phyloP scores from a whole-genome alignment of 2,329 filamentous ascomycete species.

The Volutella citrinella region DNA sequence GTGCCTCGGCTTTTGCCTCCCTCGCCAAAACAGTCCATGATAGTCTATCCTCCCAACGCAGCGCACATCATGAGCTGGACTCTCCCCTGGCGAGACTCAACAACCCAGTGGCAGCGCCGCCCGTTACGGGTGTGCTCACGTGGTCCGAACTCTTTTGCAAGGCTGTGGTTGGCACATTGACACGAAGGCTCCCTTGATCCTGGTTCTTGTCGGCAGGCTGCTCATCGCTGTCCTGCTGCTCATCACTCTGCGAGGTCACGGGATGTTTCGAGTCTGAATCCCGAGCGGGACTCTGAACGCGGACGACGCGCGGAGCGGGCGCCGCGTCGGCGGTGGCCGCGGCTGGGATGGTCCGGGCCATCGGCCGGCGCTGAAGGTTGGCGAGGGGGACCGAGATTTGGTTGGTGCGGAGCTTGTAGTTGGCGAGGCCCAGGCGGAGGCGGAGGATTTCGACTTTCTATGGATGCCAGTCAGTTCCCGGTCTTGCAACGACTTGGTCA shows the following conservation, averaged over 20 bases:
- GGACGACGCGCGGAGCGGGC: constrained; percentile 18
- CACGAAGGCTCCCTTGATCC: constrained; percentile 34
- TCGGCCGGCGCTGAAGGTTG: constrained; percentile 45
- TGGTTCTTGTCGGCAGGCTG: constrained; percentile 20
- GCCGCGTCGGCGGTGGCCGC: constrained; percentile 5
- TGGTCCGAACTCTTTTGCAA: too few species aligned
- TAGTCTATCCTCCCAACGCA: too few species aligned
- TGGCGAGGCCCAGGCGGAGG: constrained; percentile 66
- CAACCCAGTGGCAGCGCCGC: constrained; percentile 50
- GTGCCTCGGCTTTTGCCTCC: too few species aligned
- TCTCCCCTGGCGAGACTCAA: constrained; percentile 41
- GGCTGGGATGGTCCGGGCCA: constrained; percentile 13
- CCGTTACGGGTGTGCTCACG: constrained; percentile 47
- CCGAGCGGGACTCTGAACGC: constrained; percentile 21
- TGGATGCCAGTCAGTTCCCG: constrained; percentile 9
- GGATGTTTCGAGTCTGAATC: constrained; percentile 3
- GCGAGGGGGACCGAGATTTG: constrained; percentile 66
- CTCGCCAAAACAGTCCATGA: too few species aligned
- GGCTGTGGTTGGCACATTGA: too few species aligned
- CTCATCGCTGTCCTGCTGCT: constrained; percentile 4
- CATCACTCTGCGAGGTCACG: background rate
- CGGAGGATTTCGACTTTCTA: constrained; percentile 64
- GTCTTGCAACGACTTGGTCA: too few species aligned
- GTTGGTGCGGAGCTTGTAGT: constrained; percentile 73
- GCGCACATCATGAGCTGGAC: constrained; percentile 5